phyloP scores from a whole-genome alignment of 164 flowering plant genomes.

The Malania oleifera region DNA sequence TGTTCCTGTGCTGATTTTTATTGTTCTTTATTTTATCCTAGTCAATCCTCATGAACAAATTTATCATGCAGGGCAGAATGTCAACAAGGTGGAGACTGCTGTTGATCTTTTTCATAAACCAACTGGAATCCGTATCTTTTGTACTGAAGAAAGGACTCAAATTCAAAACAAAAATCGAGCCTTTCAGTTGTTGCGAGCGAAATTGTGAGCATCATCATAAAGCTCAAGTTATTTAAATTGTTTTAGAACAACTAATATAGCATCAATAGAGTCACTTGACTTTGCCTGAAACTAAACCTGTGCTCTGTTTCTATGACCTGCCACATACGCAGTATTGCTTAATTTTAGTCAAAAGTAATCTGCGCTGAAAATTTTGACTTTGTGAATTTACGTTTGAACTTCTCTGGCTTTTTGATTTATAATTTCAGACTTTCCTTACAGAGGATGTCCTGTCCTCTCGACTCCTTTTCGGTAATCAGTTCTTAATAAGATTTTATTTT shows the following conservation, averaged over 20 bases:
- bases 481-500: too few relatives aligned
- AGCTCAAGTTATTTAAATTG: neutral
- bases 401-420: too few relatives aligned
- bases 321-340: too few relatives aligned
- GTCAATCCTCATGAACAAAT: conserved; percentile 7
- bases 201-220: conserved; percentile 55
- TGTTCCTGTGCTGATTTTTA: neutral
- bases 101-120: conserved; percentile 94
- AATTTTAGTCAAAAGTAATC: too few relatives aligned
- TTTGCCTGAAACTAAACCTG: too few relatives aligned
- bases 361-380: too few relatives aligned
- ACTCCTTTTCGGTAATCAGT: too few relatives aligned
- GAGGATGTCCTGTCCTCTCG: too few relatives aligned
- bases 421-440: too few relatives aligned
- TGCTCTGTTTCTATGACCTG: too few relatives aligned
- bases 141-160: conserved; percentile 96
- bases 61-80: conserved; percentile 86
- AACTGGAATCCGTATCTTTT: conserved; percentile 94
- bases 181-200: conserved; percentile 84
- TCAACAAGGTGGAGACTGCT: conserved; percentile 99
- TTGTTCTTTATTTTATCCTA: neutral
- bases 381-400: too few relatives aligned
- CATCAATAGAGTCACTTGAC: too few relatives aligned
- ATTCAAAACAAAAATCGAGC: conserved; percentile 77
- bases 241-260: conserved; percentile 5